Conservation (phyloP, 2,329 filamentous ascomycete genomes). For the Talaromyces albobiverticillius region DNA sequence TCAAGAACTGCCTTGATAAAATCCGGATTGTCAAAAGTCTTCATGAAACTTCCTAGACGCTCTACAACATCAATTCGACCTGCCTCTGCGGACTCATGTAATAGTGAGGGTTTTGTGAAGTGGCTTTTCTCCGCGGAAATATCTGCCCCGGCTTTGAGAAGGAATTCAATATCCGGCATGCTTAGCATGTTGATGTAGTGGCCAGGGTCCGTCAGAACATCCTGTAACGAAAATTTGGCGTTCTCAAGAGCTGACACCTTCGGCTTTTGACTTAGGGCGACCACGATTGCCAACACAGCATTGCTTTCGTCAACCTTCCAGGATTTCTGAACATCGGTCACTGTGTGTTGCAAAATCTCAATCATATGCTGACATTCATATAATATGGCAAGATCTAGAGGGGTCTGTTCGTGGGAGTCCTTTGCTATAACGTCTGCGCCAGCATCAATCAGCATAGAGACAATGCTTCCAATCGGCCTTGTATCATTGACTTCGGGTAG, state of each 20-base stretch:
- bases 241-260: neutral
- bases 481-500: neutral
- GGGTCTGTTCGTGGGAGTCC: neutral
- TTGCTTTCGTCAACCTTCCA: neutral
- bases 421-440: neutral
- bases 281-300: neutral
- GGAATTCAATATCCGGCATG: neutral
- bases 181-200: neutral
- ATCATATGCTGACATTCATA: neutral
- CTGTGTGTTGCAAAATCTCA: neutral
- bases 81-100: neutral
- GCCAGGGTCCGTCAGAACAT: neutral
- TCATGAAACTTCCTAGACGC: neutral
- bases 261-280: neutral
- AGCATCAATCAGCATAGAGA: neutral
- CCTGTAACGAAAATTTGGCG: neutral
- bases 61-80: neutral
- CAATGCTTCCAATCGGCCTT: neutral
- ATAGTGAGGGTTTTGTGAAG: neutral
- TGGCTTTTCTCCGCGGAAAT: neutral
- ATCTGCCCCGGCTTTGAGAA: neutral
- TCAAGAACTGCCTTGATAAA: neutral
- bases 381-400: neutral
- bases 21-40: neutral
- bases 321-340: neutral